Conservation (phyloP, 176 grass and related monocot genomes). For the Aegilops tauschii region DNA sequence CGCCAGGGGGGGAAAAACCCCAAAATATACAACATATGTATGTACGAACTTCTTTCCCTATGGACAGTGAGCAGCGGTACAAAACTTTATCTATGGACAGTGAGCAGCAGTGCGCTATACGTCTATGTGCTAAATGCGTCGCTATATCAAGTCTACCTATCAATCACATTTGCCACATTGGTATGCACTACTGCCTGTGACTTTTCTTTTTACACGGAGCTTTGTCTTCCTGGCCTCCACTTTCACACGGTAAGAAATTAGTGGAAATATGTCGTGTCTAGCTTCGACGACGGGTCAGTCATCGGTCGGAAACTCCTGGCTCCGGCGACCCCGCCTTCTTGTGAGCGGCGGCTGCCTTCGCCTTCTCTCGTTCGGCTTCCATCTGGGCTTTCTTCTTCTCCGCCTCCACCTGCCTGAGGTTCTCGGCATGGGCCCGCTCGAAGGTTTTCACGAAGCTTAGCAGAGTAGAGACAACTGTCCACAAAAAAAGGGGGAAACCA, state of each 20-base stretch:
- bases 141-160: conserved; percentile 21
- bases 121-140: background rate
- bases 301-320: background rate
- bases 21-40: background rate
- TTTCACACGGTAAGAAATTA: conserved; percentile 6
- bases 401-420: conserved; percentile 59
- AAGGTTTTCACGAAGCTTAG: conserved; percentile 74
- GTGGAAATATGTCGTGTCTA: background rate
- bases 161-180: background rate
- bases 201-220: background rate
- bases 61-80: background rate
- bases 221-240: conserved; percentile 2
- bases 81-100: background rate
- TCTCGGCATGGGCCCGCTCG: conserved; percentile 59
- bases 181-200: background rate
- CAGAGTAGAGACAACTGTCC: conserved; percentile 73
- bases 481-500: conserved; percentile 18
- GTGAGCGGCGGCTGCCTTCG: conserved; percentile 27
- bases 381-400: conserved; percentile 68
- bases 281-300: background rate
- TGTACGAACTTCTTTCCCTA: background rate
- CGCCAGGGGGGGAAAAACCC: background rate
- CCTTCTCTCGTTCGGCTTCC: conserved; percentile 57
- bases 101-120: background rate
- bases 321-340: conserved; percentile 17